phyloP scores from a whole-genome alignment of 805 yeast species.

The Wickerhamia fluorescens region DNA sequence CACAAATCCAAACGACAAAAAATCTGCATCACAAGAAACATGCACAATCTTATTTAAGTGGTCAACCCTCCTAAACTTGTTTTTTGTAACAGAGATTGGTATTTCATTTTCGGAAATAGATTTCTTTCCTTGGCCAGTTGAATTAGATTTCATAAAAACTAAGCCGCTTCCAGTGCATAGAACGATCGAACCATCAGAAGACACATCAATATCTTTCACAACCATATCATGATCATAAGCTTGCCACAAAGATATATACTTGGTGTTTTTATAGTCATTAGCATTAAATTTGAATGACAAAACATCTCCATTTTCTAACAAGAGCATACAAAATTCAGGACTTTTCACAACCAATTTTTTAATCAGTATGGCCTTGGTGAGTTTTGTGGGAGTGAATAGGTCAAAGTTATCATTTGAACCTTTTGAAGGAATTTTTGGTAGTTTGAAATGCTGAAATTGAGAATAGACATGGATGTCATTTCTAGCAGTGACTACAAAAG shows the following conservation, averaged over 20 bases:
- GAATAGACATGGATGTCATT: conserved; percentile 59
- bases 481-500: conserved; percentile 52
- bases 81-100: conserved; percentile 21
- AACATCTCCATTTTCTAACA: conserved; percentile 57
- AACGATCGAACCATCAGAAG: conserved; percentile 61
- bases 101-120: conserved; percentile 28
- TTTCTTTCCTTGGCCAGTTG: conserved; percentile 18
- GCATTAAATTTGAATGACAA: conserved; percentile 28
- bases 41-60: conserved; percentile 49
- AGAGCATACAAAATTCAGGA: conserved; percentile 37
- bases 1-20: conserved; percentile 60
- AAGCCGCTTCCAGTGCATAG: conserved; percentile 66
- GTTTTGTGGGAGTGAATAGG: conserved; percentile 44
- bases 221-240: conserved; percentile 51
- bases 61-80: conserved; percentile 49
- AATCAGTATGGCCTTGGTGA: conserved; percentile 35
- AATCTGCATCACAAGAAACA: conserved; percentile 61
- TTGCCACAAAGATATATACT: conserved; percentile 50
- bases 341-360: conserved; percentile 29
- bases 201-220: conserved; percentile 62
- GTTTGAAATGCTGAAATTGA: conserved; percentile 49
- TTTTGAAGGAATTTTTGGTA: conserved; percentile 32
- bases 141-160: conserved; percentile 41
- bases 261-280: conserved; percentile 29
- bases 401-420: conserved; percentile 38